Evolutionary conservation across 1,284 basidiomycete genomes (phyloP), one percentile per base, ranked within the genome.

Genomic region (Fomitopsis palustris): DNA sequence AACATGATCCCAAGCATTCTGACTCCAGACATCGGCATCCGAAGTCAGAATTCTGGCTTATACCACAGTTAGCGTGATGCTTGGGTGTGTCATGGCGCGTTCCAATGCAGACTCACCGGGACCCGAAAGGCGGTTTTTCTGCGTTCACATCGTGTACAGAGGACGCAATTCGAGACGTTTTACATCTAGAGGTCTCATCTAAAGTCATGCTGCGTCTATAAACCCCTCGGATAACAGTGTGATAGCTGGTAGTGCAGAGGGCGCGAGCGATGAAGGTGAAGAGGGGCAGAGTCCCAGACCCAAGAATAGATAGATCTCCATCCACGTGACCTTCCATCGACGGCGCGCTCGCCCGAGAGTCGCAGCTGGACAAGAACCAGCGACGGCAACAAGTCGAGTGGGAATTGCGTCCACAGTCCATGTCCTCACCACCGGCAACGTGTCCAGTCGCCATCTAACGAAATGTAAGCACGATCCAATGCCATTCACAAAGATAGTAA

Each of bases 1-100:
- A 33, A 93, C 93, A 71, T 95, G 93, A 72, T 96, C 93, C 93
- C 93, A 92, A 1, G 89, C 90, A 65, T 92, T 92, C 59, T 90
- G 86, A 35, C 80, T 78, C 86, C 87, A 92, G 8, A 92, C 86
- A 64, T 89, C 80, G 8, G 75, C 70, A 53, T 84, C 79, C 21
- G 84, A 76, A 53, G 80, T 86, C 52, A 90, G 78, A 69, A 88
- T 89, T 69, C 87, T 55, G 54, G 37, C 41, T 58, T 42, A 37
- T 8, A 27, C 16, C 31, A 42, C 25, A 19, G 25, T 56, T 23
- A 35, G 27, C 14, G 17, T 29, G 19, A 27, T 23, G 16, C 25
- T 19, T 39, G 8, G 25, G 8, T 35, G 55, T 49, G n/a, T 19
- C 38, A 27, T 14, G 10, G 12, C 29, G 23, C 8, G 33, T 27